Percentiles rank a stretch among this genome's conserved stretches.
These are phyloP conservation scores for Suillus spraguei DNA, from an alignment of 768 basidiomycete genomes.

Conservation along the genomic window DNA sequence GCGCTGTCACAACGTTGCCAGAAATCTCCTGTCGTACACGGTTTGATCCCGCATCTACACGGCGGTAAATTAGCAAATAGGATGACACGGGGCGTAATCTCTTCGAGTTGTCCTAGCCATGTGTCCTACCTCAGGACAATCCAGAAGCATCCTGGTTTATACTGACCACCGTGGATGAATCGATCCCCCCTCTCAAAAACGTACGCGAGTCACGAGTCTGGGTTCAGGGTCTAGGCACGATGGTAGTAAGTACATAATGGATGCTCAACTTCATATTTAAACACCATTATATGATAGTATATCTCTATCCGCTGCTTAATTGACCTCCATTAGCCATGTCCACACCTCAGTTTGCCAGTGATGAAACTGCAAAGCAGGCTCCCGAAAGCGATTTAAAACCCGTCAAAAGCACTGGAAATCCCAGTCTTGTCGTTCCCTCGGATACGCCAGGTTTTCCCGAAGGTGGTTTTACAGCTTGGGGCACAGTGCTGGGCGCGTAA, in stretches of 20 bases:
- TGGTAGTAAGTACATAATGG: not conserved
- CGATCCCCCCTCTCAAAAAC: not conserved
- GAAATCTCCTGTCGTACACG: not conserved
- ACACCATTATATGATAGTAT: not conserved
- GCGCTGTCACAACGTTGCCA: not conserved
- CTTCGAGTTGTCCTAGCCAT: not conserved
- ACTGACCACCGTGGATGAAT: not conserved
- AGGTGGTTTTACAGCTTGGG: conserved; percentile 28
- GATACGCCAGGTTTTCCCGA: conserved; percentile 20
- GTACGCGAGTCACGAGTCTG: not conserved
- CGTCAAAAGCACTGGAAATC: not conserved
- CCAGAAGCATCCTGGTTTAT: not conserved
- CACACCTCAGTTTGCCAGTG: not conserved
- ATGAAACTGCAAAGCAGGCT: not conserved
- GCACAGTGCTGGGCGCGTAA: conserved; percentile 28
- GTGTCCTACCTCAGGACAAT: not conserved
- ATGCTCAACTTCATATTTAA: not conserved
- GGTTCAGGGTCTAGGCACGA: not conserved
- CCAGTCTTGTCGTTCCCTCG: too few relatives aligned
- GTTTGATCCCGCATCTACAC: not conserved
- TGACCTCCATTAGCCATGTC: not conserved
- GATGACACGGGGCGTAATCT: not conserved
- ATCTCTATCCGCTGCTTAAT: too few relatives aligned
- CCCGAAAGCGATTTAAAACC: not conserved
- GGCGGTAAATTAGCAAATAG: not conserved